These are phyloP conservation scores for Salix caprea DNA, from an alignment of 345 rosid species.

Conservation along the genomic window DNA sequence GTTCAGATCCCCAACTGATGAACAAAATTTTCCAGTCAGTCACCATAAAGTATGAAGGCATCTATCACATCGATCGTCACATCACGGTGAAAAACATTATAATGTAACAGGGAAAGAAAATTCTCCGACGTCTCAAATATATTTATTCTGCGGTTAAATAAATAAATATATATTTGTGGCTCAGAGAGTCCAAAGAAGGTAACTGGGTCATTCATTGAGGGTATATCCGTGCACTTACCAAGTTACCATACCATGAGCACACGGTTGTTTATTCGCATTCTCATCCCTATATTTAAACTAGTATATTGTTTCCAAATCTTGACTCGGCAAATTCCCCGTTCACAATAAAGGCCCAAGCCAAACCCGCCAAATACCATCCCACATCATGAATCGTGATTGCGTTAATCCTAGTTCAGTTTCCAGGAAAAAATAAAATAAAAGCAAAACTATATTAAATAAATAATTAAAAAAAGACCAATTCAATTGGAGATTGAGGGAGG, in stretches of 20 bases:
- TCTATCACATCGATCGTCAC: not conserved
- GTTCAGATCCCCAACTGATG: conserved; percentile 69
- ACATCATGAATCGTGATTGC: not conserved
- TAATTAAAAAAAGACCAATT: not conserved
- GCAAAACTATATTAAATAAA: not conserved
- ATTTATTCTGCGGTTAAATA: not conserved
- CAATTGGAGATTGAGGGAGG: not conserved
- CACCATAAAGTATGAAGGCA: conserved; percentile 5
- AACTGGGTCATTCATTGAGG: not conserved
- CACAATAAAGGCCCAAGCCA: not conserved
- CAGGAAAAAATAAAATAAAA: not conserved
- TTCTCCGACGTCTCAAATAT: not conserved
- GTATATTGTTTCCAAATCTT: not conserved
- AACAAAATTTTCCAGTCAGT: conserved; percentile 13
- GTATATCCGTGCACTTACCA: not conserved
- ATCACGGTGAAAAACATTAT: not conserved
- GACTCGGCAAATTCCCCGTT: not conserved
- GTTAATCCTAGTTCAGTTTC: not conserved
- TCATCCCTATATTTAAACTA: not conserved
- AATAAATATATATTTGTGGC: not conserved
- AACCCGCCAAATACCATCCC: not conserved
- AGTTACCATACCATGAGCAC: not conserved
- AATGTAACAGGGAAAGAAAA: not conserved
- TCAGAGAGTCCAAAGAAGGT: not conserved
- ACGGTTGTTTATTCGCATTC: not conserved